Evolutionary conservation across 257 asterid species (phyloP).

Genomic region (Solanum appendiculatum): DNA sequence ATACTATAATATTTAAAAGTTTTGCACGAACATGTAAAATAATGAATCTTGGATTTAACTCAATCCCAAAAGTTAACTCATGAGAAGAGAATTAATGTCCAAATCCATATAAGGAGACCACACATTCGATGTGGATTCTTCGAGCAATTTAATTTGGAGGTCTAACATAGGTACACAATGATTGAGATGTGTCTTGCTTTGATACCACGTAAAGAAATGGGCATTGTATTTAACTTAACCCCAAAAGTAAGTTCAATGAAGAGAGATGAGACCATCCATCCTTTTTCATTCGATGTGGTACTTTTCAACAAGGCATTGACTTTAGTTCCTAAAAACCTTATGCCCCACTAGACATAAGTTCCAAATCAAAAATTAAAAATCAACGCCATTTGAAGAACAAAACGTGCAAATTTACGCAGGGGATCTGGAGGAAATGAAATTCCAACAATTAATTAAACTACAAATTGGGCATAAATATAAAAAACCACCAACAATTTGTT

Average conservation of each 20-base stretch:
- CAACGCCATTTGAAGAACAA: not conserved
- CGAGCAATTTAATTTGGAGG: not conserved
- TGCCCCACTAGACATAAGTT: not conserved
- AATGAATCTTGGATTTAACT: no score
- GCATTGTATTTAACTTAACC: not conserved
- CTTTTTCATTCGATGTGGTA: not conserved
- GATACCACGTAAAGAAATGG: not conserved
- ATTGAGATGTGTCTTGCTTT: not conserved
- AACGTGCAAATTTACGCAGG: no score
- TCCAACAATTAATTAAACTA: not conserved
- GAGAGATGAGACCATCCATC: not conserved
- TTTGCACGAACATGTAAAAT: no score
- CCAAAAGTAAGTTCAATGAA: not conserved
- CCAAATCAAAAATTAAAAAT: no score
- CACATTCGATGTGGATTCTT: not conserved
- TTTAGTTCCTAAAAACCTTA: not conserved
- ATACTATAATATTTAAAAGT: no score
- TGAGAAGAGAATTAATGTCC: no score
- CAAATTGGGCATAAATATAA: not conserved
- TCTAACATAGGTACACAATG: not conserved
- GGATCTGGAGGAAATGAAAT: not conserved
- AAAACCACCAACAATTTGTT: not conserved
- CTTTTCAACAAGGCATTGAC: no score
- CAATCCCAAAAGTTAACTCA: no score
- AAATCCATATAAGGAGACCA: no score